Base-by-base conservation (phyloP, 768 basidiomycete species). In the Hericium erinaceus region DNA sequence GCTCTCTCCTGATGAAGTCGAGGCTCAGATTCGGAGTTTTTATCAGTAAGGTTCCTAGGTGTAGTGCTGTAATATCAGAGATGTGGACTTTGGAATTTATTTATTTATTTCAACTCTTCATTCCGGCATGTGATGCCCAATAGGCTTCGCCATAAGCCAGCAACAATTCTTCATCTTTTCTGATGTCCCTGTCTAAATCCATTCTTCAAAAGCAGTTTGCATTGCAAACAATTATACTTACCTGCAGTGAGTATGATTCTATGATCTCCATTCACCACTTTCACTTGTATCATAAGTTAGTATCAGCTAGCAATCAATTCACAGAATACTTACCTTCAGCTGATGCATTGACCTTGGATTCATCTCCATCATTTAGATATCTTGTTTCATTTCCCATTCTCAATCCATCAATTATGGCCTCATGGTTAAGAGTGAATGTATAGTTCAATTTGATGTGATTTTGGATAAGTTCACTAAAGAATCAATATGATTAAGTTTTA, bases 1-100 rank as follows among this genome's bases (percentile, higher is more conserved):
- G 68, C 72, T 85, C 69, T 80, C 85, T 0, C 72, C 83, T 0
- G 87, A 90, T 28, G 85, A 85, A 51, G 87, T 92, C 20, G 89
- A 91, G 64, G 68, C 72, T 7, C 82, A 86, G 63, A 80, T 90
- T 57, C 78, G 82, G 63, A 77, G 74, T 38, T 81, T 89, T 55
- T 91, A 84, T 69, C n/a, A 46, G 44, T 46, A 46, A 46, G 9
- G 16, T 46, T 46, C 20, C 44, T n/a, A 46, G 18, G n/a, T 8
- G 8, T 46, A 20, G n/a, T 46, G 20, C 18, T 46, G 20, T 46
- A n/a, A 46, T 20, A n/a, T 33, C 9, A 33, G 33, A 33, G 8
- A 33, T 33, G 33, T 46, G 44, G 44, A 46, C 44, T 46, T n/a
- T n/a, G 16, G 44, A 46, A 46, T 8, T 33, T 33, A 33, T 33